Evolutionary conservation across 305 asterid species (phyloP).

Genomic region (Fraxinus albicans): DNA sequence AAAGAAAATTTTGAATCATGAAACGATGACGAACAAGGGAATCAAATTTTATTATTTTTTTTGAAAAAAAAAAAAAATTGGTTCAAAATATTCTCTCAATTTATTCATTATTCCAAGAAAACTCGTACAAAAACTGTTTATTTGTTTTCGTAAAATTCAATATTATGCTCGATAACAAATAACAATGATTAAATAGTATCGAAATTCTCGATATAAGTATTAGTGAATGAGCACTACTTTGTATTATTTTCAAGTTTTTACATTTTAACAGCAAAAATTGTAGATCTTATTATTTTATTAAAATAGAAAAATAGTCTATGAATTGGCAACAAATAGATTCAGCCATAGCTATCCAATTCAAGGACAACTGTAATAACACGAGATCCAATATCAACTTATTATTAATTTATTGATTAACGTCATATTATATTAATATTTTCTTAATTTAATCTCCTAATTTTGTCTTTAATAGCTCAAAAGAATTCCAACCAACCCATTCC

Average conservation of each 20-base stretch:
- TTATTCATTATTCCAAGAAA: too few relatives aligned
- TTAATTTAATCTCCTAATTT: slow-evolving; percentile 24
- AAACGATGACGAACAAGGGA: neutral
- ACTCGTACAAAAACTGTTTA: neutral
- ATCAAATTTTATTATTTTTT: too few relatives aligned
- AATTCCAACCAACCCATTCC: slow-evolving; percentile 26
- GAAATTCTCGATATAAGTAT: neutral
- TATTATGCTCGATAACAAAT: too few relatives aligned
- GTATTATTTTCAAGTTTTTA: neutral
- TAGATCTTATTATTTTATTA: too few relatives aligned
- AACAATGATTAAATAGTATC: neutral
- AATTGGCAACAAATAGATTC: slow-evolving; percentile 7
- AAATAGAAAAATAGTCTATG: neutral
- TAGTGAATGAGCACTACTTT: neutral
- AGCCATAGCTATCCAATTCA: slow-evolving; percentile 7
- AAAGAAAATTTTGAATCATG: neutral
- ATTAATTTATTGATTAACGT: neutral
- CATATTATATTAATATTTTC: slow-evolving; percentile 14
- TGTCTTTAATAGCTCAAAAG: slow-evolving; percentile 30
- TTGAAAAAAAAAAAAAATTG: too few relatives aligned
- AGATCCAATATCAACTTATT: slow-evolving; percentile 48
- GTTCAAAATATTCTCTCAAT: too few relatives aligned
- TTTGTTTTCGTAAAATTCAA: too few relatives aligned
- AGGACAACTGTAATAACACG: slow-evolving; percentile 43
- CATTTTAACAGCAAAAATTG: neutral